Evolutionary conservation across 768 basidiomycete species (phyloP).

Genomic region (Russula sp.): DNA sequence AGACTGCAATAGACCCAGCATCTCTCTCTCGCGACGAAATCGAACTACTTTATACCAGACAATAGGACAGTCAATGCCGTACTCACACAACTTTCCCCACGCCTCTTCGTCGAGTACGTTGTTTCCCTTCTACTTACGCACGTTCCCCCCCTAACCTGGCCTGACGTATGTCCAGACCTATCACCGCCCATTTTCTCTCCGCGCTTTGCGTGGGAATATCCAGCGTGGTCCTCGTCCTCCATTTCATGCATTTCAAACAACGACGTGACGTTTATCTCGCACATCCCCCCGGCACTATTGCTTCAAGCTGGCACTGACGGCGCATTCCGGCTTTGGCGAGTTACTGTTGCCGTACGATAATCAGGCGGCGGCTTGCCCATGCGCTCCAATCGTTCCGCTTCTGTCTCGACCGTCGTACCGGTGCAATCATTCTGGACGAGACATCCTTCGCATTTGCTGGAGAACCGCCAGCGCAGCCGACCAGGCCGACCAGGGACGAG

Average conservation of each 20-base stretch:
- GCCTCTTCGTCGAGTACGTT: slow-evolving; percentile 60
- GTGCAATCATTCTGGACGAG: slow-evolving; percentile 29
- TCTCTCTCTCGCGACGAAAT: slow-evolving; percentile 54
- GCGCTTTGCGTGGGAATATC: slow-evolving; percentile 49
- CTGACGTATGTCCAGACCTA: slow-evolving; percentile 39
- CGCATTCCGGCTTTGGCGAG: slow-evolving; percentile 29
- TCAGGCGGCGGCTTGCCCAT: neutral
- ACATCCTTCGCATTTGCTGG: slow-evolving; percentile 2
- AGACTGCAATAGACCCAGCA: slow-evolving; percentile 47
- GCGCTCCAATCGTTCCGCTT: slow-evolving; percentile 27
- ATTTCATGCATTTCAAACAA: slow-evolving; percentile 41
- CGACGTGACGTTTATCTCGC: slow-evolving; percentile 25
- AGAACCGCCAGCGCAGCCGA: neutral
- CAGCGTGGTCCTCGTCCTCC: slow-evolving; percentile 46
- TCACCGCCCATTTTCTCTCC: slow-evolving; percentile 54
- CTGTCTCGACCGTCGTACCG: slow-evolving; percentile 28
- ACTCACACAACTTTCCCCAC: slow-evolving; percentile 44
- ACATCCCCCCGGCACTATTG: slow-evolving; percentile 24
- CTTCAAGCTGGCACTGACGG: slow-evolving; percentile 19
- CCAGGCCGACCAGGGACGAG: slow-evolving; percentile 11
- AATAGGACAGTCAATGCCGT: slow-evolving; percentile 42
- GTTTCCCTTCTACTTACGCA: neutral
- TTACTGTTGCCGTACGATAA: slow-evolving; percentile 27
- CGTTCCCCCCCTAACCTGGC: slow-evolving; percentile 5
- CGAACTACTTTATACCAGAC: slow-evolving; percentile 53